Evolutionary conservation across 257 asterid genomes (phyloP).

Genomic region (Scutellaria baicalensis): DNA sequence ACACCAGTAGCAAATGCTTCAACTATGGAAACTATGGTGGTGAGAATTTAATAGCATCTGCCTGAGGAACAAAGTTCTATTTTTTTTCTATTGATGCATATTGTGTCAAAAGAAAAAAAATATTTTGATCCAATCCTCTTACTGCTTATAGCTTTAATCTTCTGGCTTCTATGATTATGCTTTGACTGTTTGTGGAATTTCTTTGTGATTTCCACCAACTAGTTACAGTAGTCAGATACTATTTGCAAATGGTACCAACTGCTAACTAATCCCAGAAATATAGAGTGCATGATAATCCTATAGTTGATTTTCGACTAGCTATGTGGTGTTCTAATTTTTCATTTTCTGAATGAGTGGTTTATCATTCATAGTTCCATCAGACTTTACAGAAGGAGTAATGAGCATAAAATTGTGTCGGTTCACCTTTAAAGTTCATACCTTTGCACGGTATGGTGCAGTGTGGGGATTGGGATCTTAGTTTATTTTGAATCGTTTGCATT

Average conservation of each 20-base stretch:
- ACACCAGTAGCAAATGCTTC: constrained; percentile 49
- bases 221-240: not conserved
- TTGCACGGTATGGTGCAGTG: not conserved
- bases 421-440: not conserved
- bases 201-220: not conserved
- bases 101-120: not conserved
- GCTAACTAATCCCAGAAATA: not conserved
- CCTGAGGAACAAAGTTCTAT: not conserved
- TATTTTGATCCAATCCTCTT: not conserved
- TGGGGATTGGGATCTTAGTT: not conserved
- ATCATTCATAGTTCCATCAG: not conserved
- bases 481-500: not conserved
- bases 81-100: not conserved
- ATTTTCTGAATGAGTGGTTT: not conserved
- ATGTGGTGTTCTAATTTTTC: not conserved
- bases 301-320: not conserved
- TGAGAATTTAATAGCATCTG: constrained; percentile 27
- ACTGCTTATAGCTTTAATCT: not conserved
- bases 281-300: not conserved
- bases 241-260: not conserved
- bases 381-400: not conserved
- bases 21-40: constrained; percentile 38
- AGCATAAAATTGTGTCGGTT: not conserved
- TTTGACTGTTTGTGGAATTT: not conserved
- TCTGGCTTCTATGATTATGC: not conserved